A percentile compares a stretch with the other conserved stretches of the same genome.
Conservation (phyloP, 1,139 yeast genomes). For the Casaregolazyma lundiana region DNA sequence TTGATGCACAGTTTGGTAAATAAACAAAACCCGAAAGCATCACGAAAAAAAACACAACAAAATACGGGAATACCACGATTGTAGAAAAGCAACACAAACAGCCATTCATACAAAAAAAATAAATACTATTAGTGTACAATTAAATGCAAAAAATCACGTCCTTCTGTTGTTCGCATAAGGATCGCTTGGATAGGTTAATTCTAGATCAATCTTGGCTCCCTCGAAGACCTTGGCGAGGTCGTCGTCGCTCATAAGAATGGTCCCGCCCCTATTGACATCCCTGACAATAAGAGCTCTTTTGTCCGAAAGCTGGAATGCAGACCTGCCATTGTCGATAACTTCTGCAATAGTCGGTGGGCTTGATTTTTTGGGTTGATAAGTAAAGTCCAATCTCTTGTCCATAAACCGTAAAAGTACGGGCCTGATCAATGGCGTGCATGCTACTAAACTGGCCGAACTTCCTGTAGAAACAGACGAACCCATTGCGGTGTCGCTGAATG, state of each 20-base stretch:
- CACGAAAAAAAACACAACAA: neutral
- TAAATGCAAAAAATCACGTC: neutral
- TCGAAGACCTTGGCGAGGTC: constrained; percentile 33
- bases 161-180: neutral
- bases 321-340: constrained; percentile 62
- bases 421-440: constrained; percentile 25
- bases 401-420: constrained; percentile 44
- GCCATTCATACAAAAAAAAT: neutral
- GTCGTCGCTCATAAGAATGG: constrained; percentile 26
- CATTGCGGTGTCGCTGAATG: neutral
- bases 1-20: neutral
- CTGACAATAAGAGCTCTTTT: constrained; percentile 36
- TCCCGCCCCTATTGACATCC: constrained; percentile 23
- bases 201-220: constrained; percentile 11
- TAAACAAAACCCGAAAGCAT: neutral
- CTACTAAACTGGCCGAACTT: constrained; percentile 3
- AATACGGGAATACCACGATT: neutral
- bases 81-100: neutral
- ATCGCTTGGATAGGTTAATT: constrained; percentile 10
- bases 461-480: constrained; percentile 2
- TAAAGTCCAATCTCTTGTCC: constrained; percentile 46
- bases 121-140: neutral
- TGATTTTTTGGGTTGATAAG: constrained; percentile 52
- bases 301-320: constrained; percentile 54
- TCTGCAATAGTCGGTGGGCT: constrained; percentile 70